phyloP scores from a whole-genome alignment of 2,329 filamentous ascomycete genomes.

The Aulographum hederae region DNA sequence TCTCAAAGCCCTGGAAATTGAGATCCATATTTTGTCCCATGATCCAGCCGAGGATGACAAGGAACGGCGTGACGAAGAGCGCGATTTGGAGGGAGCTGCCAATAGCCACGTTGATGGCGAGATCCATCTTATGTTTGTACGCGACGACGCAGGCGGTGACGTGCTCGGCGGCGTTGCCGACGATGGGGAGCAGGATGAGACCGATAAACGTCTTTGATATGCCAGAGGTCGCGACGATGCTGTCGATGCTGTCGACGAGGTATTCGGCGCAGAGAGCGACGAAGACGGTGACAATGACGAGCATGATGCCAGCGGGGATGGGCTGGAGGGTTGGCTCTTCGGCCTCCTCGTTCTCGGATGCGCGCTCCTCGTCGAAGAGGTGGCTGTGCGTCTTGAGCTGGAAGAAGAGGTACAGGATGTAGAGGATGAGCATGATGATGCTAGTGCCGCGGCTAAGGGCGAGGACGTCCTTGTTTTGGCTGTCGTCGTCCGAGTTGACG shows the following conservation, averaged over 20 bases:
- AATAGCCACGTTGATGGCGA: slow-evolving; percentile 36
- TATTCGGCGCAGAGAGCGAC: slow-evolving; percentile 34
- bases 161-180: slow-evolving; percentile 38
- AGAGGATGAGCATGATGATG: slow-evolving; percentile 34
- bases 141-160: slow-evolving; percentile 36
- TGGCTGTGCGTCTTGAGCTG: slow-evolving; percentile 31
- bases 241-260: slow-evolving; percentile 22
- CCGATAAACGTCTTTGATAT: slow-evolving; percentile 39
- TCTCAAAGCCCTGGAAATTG: slow-evolving; percentile 81
- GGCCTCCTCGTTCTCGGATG: slow-evolving; percentile 13
- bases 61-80: slow-evolving; percentile 37
- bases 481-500: slow-evolving; percentile 15
- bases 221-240: slow-evolving; percentile 22
- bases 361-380: slow-evolving; percentile 24
- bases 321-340: slow-evolving; percentile 26
- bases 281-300: slow-evolving; percentile 28
- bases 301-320: slow-evolving; percentile 23
- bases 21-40: slow-evolving; percentile 39
- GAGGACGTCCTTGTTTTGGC: slow-evolving; percentile 27
- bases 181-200: slow-evolving; percentile 36
- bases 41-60: slow-evolving; percentile 38
- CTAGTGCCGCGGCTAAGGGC: slow-evolving; percentile 33
- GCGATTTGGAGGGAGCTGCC: slow-evolving; percentile 37
- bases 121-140: slow-evolving; percentile 38
- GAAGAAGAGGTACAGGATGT: slow-evolving; percentile 35